phyloP scores from a whole-genome alignment of 306 rosid species.

The Cucurbita moschata region DNA sequence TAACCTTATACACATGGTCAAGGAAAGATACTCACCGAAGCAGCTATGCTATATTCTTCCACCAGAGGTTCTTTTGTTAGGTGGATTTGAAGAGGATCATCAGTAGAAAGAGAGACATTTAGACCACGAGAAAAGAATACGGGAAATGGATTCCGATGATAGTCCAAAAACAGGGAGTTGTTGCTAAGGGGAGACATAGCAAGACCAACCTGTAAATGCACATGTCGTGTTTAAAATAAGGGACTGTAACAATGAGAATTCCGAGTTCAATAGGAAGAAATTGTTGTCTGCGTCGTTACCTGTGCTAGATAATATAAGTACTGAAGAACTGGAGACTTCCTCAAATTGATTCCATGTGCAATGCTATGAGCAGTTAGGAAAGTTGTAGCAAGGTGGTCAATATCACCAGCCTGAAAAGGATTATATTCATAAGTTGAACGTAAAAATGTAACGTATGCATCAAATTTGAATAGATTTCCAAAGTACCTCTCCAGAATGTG shows the following conservation, averaged over 20 bases:
- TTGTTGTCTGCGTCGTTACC: slow-evolving; percentile 27
- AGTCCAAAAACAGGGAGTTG: slow-evolving; percentile 85
- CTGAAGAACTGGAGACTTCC: slow-evolving; percentile 88
- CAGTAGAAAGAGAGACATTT: slow-evolving; percentile 95
- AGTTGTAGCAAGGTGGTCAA: slow-evolving; percentile 97
- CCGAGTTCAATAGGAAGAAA: not conserved
- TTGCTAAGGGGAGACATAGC: slow-evolving; percentile 99
- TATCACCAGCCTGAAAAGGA: slow-evolving; percentile 76
- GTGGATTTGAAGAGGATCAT: slow-evolving; percentile 98
- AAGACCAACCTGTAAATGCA: slow-evolving; percentile 57
- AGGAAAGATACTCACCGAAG: slow-evolving; percentile 59
- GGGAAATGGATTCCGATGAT: slow-evolving; percentile 92
- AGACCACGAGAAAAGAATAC: slow-evolving; percentile 82
- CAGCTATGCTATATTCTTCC: slow-evolving; percentile 97
- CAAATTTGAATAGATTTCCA: not conserved
- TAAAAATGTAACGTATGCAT: not conserved
- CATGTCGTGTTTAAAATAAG: not conserved
- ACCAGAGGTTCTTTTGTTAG: slow-evolving; percentile 94
- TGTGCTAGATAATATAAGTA: slow-evolving; percentile 81
- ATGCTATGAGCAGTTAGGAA: slow-evolving; percentile 73
- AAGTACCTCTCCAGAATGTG: slow-evolving; percentile 93
- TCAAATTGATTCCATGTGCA: slow-evolving; percentile 95
- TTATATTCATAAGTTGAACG: slow-evolving; percentile 15
- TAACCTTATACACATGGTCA: not conserved
- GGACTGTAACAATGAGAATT: not conserved